phyloP scores from a whole-genome alignment of 2,329 filamentous ascomycete genomes.

The Mycosphaerella sp. region DNA sequence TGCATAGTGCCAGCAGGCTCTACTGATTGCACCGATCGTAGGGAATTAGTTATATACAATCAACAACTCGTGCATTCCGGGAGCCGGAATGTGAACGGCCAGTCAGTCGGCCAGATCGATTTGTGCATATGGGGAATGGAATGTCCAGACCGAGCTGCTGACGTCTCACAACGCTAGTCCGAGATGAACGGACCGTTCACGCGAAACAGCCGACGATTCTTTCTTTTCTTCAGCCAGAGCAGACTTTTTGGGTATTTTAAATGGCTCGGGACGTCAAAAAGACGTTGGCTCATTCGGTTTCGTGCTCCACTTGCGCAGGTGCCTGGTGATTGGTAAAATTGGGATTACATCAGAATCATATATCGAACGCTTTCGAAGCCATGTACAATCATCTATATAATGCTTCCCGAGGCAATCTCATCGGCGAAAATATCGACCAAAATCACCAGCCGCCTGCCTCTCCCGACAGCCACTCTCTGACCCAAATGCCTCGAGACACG shows the following conservation, averaged over 20 bases:
- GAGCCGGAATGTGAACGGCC: neutral
- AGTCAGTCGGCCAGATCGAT: neutral
- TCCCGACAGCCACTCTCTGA: constrained; percentile 9
- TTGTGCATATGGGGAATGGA: neutral
- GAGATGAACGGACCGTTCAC: neutral
- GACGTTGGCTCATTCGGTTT: neutral
- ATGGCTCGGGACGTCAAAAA: neutral
- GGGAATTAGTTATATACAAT: neutral
- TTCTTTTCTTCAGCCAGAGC: neutral
- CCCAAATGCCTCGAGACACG: constrained; percentile 10
- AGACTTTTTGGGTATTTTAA: neutral
- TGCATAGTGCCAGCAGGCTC: neutral
- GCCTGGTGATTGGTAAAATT: neutral
- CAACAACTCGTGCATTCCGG: neutral
- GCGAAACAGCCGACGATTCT: neutral
- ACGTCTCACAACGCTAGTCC: neutral
- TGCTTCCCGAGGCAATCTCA: neutral
- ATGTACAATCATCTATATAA: constrained; percentile 6
- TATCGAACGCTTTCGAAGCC: neutral
- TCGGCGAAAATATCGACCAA: neutral
- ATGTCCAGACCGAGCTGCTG: neutral
- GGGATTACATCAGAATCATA: neutral
- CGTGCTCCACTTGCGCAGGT: neutral
- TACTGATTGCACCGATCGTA: neutral
- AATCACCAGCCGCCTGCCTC: constrained; percentile 9